These are phyloP conservation scores for Lasiosphaeria ovina DNA, from an alignment of 495 filamentous ascomycete species.

Conservation along the genomic window DNA sequence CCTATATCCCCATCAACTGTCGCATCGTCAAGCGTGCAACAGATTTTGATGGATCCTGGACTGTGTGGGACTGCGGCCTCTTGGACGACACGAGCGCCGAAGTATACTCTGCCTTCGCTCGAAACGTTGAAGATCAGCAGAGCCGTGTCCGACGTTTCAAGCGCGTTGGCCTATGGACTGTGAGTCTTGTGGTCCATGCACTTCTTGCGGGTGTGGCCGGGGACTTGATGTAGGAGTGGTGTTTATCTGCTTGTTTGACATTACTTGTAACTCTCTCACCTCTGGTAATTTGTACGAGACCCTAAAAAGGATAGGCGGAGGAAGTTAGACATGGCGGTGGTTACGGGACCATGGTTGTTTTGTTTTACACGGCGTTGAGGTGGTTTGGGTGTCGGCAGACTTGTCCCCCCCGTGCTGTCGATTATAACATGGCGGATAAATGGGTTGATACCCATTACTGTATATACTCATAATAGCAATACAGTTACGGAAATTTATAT, in stretches of 20 bases:
- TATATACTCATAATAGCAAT: background rate
- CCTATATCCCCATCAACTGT: constrained; percentile 93
- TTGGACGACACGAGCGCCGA: constrained; percentile 96
- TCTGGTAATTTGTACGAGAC: constrained; percentile 3
- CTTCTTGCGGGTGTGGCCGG: constrained; percentile 93
- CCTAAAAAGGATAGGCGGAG: background rate
- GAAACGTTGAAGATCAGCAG: constrained; percentile 81
- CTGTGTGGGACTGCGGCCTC: constrained; percentile 85
- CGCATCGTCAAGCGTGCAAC: constrained; percentile 81
- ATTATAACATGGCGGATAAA: background rate
- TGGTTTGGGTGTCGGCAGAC: background rate
- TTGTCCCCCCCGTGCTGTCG: background rate
- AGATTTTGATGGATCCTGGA: constrained; percentile 97
- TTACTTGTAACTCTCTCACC: background rate
- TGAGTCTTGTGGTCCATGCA: constrained; percentile 89
- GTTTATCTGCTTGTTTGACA: background rate
- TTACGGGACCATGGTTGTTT: background rate
- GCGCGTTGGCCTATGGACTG: constrained; percentile 94
- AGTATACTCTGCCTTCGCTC: constrained; percentile 89
- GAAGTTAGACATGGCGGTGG: background rate
- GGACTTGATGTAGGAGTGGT: constrained; percentile 53
- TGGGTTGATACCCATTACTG: background rate
- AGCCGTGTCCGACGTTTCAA: constrained; percentile 82
- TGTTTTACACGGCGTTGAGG: background rate
- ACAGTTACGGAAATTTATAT: background rate